Evolutionary conservation across 805 yeast genomes (phyloP).

Genomic region (Wickerhamiella nectarea): DNA sequence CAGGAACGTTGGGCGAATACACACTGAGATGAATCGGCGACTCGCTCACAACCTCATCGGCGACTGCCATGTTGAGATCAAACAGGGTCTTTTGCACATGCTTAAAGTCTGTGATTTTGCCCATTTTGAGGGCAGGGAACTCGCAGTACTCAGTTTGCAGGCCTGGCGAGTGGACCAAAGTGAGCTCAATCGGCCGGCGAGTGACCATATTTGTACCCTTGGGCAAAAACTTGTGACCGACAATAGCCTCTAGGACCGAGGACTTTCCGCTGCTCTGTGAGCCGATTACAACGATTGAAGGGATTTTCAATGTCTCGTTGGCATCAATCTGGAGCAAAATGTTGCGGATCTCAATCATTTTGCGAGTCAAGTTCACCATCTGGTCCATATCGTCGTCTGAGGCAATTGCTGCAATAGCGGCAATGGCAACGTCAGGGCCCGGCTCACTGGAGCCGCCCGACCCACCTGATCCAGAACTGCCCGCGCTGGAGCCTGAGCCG

Average conservation of each 20-base stretch:
- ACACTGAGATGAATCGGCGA: constrained; percentile 91
- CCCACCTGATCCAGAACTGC: constrained; percentile 1
- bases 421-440: constrained; percentile 36
- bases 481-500: neutral
- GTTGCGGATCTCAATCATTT: constrained; percentile 90
- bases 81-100: constrained; percentile 78
- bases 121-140: constrained; percentile 78
- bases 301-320: constrained; percentile 63
- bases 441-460: constrained; percentile 1
- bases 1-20: constrained; percentile 82
- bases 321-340: constrained; percentile 65
- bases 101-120: constrained; percentile 69
- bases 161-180: constrained; percentile 75
- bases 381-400: constrained; percentile 43
- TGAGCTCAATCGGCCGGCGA: constrained; percentile 89
- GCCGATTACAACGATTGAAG: constrained; percentile 93
- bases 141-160: constrained; percentile 78
- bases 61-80: constrained; percentile 87
- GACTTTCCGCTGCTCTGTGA: constrained; percentile 97
- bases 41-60: constrained; percentile 67
- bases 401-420: constrained; percentile 43
- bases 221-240: constrained; percentile 95
- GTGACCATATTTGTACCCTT: constrained; percentile 98
- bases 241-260: constrained; percentile 88
- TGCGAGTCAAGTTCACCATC: constrained; percentile 79